These are phyloP conservation scores for Kodamaea ohmeri DNA, from an alignment of 1,139 yeast genomes.

Conservation along the genomic window DNA sequence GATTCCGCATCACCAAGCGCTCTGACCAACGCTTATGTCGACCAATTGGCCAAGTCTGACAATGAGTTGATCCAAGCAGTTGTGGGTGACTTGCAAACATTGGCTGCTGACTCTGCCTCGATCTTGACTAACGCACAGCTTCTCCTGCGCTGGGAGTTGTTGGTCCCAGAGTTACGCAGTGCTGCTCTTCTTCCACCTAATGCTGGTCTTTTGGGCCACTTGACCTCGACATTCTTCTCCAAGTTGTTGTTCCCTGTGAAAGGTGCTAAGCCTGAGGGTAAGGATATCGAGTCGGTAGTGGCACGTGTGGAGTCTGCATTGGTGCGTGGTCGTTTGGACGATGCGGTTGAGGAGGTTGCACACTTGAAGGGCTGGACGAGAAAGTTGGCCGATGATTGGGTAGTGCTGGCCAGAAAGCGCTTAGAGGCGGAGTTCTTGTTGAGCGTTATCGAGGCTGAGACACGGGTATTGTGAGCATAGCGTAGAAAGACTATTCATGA, in stretches of 20 bases:
- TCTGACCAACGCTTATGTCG: slow-evolving; percentile 43
- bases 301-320: slow-evolving; percentile 81
- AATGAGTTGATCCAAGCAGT: slow-evolving; percentile 43
- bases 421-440: slow-evolving; percentile 82
- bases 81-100: slow-evolving; percentile 35
- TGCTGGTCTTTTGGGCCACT: slow-evolving; percentile 92
- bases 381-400: slow-evolving; percentile 88
- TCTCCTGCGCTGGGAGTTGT: slow-evolving; percentile 65
- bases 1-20: slow-evolving; percentile 31
- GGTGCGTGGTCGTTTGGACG: slow-evolving; percentile 72
- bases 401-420: slow-evolving; percentile 81
- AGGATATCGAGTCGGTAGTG: slow-evolving; percentile 83
- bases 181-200: slow-evolving; percentile 89
- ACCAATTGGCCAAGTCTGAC: slow-evolving; percentile 39
- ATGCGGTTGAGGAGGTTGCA: slow-evolving; percentile 91
- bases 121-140: slow-evolving; percentile 67
- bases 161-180: slow-evolving; percentile 84
- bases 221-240: slow-evolving; percentile 76
- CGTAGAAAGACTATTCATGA: too few species aligned
- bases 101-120: slow-evolving; percentile 60
- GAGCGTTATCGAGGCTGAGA: slow-evolving; percentile 59
- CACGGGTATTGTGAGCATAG: slow-evolving; percentile 37
- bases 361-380: slow-evolving; percentile 92
- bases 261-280: slow-evolving; percentile 56
- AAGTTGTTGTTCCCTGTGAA: slow-evolving; percentile 68